Base-by-base conservation (phyloP, 352 stramenopile species). In the Globisporangium nodosum region DNA sequence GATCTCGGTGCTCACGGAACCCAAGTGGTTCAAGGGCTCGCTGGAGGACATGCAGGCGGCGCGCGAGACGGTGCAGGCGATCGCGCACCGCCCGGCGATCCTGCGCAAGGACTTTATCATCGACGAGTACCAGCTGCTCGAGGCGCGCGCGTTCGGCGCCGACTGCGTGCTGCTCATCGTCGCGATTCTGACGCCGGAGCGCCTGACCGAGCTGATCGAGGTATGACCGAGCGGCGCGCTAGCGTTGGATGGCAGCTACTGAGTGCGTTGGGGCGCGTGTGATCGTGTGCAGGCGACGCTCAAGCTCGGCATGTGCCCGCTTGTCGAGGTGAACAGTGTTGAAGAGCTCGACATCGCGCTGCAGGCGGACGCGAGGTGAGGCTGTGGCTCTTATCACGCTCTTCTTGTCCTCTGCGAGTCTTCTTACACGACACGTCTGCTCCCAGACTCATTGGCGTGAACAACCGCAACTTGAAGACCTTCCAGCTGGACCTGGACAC, bases 161-260 rank as follows among this genome's bases (percentile, higher is more conserved):
- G 97, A 99, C 77, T 98, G 96, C 47, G 87, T 99, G 56, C 76
- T 99, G 54, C 81, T 99, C 8, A 99, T 99, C 68, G 96, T 99
- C 12, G 91, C 96, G 35, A 94, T 96, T 54, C 58, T 97, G 61
- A 76, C 78, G 18, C 72, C 84, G 18, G 66, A 81, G 51, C 52
- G 75, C 39, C 67, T 95, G 35, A 62, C 65, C 27, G 45, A 76
- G 56, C 76, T 95, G 30, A 84, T 95, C 49, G 56, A 81, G 43
- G 83, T 87, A 20, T 8, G 1, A 16, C 12, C 33, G 33, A 39
- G 33, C 8, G 8, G 5, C 8, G 56, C 33, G 68, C 62, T 7
- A 3, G 7, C 8, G 21, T 18, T 5, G 47, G 31, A 30, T 1
- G 21, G 15, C 16, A 24, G 9, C 4, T 47, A 13, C 45, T 53